Evolutionary conservation across 2,329 filamentous ascomycete genomes (phyloP).

Genomic region (Cordyceps tenuipes): DNA sequence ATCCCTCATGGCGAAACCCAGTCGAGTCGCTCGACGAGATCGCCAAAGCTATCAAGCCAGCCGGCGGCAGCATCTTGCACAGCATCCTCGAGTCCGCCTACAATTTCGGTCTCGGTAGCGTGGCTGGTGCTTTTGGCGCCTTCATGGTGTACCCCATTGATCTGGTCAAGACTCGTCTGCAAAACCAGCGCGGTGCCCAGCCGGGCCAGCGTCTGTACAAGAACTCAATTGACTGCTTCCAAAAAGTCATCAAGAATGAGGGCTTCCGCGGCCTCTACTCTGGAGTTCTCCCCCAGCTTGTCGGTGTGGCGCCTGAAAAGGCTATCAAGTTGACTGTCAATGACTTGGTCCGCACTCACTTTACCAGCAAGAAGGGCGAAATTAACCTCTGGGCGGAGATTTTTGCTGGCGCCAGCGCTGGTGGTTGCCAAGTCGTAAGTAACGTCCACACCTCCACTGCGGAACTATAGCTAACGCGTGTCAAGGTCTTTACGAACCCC

Average conservation of each 20-base stretch:
- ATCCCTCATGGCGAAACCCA: slow-evolving; percentile 77
- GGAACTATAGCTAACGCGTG: background rate
- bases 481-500: slow-evolving; percentile 88
- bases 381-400: slow-evolving; percentile 69
- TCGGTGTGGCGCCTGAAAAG: slow-evolving; percentile 98
- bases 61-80: slow-evolving; percentile 39
- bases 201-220: slow-evolving; percentile 89
- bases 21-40: slow-evolving; percentile 36
- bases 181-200: slow-evolving; percentile 81
- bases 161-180: slow-evolving; percentile 95
- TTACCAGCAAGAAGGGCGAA: slow-evolving; percentile 66
- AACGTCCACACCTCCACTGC: background rate
- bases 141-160: slow-evolving; percentile 99
- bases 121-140: slow-evolving; percentile 93
- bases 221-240: slow-evolving; percentile 92
- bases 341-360: slow-evolving; percentile 72
- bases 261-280: slow-evolving; percentile 86
- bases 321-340: slow-evolving; percentile 99
- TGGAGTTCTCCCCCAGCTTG: slow-evolving; percentile 86
- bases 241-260: slow-evolving; percentile 89
- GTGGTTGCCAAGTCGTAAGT: slow-evolving; percentile 92
- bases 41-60: slow-evolving; percentile 29
- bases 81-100: slow-evolving; percentile 63
- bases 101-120: slow-evolving; percentile 80
- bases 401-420: slow-evolving; percentile 79